Percentiles rank a stretch among this genome's conserved stretches.
Evolutionary conservation across 1,139 yeast species (phyloP).

Genomic region (Yamadazyma membranifaciens): DNA sequence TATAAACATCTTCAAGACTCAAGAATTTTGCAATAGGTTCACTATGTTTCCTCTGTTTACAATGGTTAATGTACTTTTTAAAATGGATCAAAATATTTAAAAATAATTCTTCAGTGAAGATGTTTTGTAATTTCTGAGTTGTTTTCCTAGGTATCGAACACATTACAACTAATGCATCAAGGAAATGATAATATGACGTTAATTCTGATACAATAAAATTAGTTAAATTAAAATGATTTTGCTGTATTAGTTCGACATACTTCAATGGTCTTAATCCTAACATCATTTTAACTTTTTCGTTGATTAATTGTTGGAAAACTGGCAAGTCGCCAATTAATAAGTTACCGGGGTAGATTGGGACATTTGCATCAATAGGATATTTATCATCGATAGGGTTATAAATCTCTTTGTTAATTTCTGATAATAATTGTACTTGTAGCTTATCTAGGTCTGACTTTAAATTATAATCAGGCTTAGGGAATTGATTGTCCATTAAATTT

Average conservation of each 20-base stretch:
- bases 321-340: slow-evolving; percentile 32
- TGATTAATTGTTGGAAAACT: slow-evolving; percentile 22
- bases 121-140: neutral
- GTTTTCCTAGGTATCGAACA: slow-evolving; percentile 2
- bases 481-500: slow-evolving; percentile 20
- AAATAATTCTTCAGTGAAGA: slow-evolving; percentile 1
- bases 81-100: neutral
- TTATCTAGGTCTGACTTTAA: neutral
- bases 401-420: slow-evolving; percentile 7
- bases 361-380: slow-evolving; percentile 16
- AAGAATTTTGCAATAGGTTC: neutral
- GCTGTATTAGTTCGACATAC: neutral
- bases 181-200: slow-evolving; percentile 23
- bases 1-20: neutral
- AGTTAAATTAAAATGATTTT: slow-evolving; percentile 16
- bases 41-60: no score
- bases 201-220: slow-evolving; percentile 27
- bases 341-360: slow-evolving; percentile 4
- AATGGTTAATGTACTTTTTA: neutral
- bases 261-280: slow-evolving; percentile 3
- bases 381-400: slow-evolving; percentile 25
- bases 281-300: slow-evolving; percentile 13
- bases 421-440: neutral
- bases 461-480: slow-evolving; percentile 7
- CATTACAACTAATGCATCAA: slow-evolving; percentile 28